These are phyloP conservation scores for Debaryomyces sp. DNA, from an alignment of 1,139 yeast genomes.

Conservation along the genomic window DNA sequence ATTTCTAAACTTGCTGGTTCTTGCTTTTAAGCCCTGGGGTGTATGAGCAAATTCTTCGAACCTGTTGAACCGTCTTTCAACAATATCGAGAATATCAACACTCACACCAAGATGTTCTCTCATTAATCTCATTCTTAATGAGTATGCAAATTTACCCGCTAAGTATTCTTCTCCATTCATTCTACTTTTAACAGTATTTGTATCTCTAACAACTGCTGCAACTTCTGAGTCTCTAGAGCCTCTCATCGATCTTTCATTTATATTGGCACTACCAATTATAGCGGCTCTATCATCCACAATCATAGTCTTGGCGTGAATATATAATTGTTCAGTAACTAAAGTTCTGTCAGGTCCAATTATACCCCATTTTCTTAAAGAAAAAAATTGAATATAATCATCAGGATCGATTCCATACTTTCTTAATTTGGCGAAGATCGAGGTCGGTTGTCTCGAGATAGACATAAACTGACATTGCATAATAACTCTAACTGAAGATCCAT, in stretches of 20 bases:
- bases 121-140: slow-evolving; percentile 88
- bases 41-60: slow-evolving; percentile 59
- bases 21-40: slow-evolving; percentile 43
- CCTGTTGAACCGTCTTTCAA: slow-evolving; percentile 72
- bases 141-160: slow-evolving; percentile 89
- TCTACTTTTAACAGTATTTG: slow-evolving; percentile 66
- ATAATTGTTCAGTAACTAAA: slow-evolving; percentile 86
- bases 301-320: slow-evolving; percentile 90
- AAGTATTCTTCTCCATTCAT: slow-evolving; percentile 83
- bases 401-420: slow-evolving; percentile 83
- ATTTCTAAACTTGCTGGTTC: slow-evolving; percentile 41
- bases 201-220: slow-evolving; percentile 85
- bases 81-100: slow-evolving; percentile 82
- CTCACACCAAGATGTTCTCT: slow-evolving; percentile 95
- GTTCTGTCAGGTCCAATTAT: slow-evolving; percentile 76
- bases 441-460: slow-evolving; percentile 88
- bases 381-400: slow-evolving; percentile 88
- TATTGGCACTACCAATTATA: slow-evolving; percentile 94
- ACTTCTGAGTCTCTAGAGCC: slow-evolving; percentile 94
- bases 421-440: slow-evolving; percentile 84
- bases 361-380: slow-evolving; percentile 94
- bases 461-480: slow-evolving; percentile 97
- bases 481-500: slow-evolving; percentile 90
- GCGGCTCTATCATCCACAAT: slow-evolving; percentile 94
- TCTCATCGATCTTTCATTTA: slow-evolving; percentile 93